phyloP scores from a whole-genome alignment of 148 eudicot genomes.

The Camellia japonica region DNA sequence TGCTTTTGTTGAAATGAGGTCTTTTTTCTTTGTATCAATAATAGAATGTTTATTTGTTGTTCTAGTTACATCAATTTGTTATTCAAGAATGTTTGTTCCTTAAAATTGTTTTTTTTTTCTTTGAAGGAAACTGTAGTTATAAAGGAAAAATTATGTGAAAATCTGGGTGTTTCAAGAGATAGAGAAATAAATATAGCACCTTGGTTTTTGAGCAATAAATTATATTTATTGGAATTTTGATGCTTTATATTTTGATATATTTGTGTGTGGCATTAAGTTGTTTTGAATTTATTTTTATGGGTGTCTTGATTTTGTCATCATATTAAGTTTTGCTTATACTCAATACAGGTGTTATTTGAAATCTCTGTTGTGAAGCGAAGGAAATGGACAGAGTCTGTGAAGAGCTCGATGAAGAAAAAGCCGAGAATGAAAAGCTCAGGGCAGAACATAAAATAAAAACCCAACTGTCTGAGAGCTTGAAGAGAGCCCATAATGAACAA shows the following conservation, averaged over 20 bases:
- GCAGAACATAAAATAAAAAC: slow-evolving; percentile 25
- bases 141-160: too few relatives aligned
- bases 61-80: too few relatives aligned
- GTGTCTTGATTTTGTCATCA: neutral
- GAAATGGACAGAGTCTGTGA: slow-evolving; percentile 52
- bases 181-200: neutral
- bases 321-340: slow-evolving; percentile 5
- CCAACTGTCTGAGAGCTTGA: slow-evolving; percentile 40
- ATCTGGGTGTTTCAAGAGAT: neutral
- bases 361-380: neutral
- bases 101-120: too few relatives aligned
- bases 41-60: too few relatives aligned
- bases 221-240: neutral
- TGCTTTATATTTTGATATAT: neutral
- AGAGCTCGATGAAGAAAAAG: slow-evolving; percentile 72
- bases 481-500: slow-evolving; percentile 39
- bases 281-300: neutral
- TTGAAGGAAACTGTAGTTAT: too few relatives aligned
- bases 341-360: slow-evolving; percentile 3
- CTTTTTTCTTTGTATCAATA: too few relatives aligned
- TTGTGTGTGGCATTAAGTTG: neutral
- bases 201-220: neutral
- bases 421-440: slow-evolving; percentile 58
- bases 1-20: too few relatives aligned
- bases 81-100: too few relatives aligned